A percentile compares a stretch with the other conserved stretches of the same genome.
These are phyloP conservation scores for Plasmodium falciparum DNA, from an alignment of 169 alveolate species.

Conservation along the genomic window DNA sequence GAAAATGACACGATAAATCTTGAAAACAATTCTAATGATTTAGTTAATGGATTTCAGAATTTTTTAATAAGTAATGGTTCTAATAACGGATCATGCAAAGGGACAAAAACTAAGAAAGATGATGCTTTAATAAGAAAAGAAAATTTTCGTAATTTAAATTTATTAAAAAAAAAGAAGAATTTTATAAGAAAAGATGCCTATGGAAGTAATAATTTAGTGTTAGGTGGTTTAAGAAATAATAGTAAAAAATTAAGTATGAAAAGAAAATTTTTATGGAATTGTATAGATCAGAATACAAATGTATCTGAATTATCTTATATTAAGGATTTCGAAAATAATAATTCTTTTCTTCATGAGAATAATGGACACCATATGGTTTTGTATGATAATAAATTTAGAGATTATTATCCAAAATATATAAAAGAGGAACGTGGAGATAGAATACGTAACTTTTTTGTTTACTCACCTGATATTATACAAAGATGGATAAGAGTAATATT, in stretches of 20 bases:
- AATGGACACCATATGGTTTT: slow-evolving; percentile 42
- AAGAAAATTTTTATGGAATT: slow-evolving; percentile 15
- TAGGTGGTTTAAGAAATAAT: slow-evolving; percentile 16
- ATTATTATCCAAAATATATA: slow-evolving; percentile 6
- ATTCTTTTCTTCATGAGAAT: slow-evolving; percentile 58
- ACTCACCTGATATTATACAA: slow-evolving; percentile 76
- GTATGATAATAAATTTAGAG: slow-evolving; percentile 47
- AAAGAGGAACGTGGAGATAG: slow-evolving; percentile 22
- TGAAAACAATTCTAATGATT: slow-evolving; percentile 62
- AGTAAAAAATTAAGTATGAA: slow-evolving; percentile 23
- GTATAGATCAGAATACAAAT: slow-evolving; percentile 40
- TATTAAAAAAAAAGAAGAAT: slow-evolving; percentile 41
- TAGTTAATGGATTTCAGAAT: slow-evolving; percentile 37
- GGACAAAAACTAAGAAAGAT: slow-evolving; percentile 11
- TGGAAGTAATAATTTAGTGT: slow-evolving; percentile 31
- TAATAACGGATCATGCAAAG: slow-evolving; percentile 10
- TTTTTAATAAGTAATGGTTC: slow-evolving; percentile 37
- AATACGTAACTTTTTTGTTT: slow-evolving; percentile 27
- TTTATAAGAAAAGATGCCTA: slow-evolving; percentile 37
- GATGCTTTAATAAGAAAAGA: slow-evolving; percentile 52
- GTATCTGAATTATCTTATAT: slow-evolving; percentile 64
- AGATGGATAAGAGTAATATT: slow-evolving; percentile 74
- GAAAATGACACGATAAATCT: slow-evolving; percentile 67
- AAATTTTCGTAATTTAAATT: slow-evolving; percentile 16
- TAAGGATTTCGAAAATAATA: slow-evolving; percentile 51